Evolutionary conservation across 257 asterid genomes (phyloP).

Genomic region (Fraxinus excelsior): DNA sequence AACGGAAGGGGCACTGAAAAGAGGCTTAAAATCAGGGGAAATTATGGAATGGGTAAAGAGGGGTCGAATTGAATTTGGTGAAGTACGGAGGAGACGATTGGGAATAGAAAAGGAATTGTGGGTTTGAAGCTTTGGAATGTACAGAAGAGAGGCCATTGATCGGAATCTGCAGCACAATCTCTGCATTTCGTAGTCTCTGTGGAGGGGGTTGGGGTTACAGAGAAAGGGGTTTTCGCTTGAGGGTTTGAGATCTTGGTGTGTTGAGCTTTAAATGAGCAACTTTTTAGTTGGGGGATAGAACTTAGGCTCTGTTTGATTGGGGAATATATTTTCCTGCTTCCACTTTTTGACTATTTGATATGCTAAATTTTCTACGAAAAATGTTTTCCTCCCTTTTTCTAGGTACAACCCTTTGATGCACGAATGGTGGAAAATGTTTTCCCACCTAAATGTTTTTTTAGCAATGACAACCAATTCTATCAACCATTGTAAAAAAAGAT

Average conservation of each 20-base stretch:
- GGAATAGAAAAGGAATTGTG: constrained; percentile 23
- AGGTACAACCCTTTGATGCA: too few species aligned
- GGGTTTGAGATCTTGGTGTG: neutral
- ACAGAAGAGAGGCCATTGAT: constrained; percentile 40
- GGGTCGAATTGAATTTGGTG: constrained; percentile 37
- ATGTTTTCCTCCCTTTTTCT: too few species aligned
- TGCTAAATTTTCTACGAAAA: too few species aligned
- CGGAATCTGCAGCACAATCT: constrained; percentile 63
- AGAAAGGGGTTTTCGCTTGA: neutral
- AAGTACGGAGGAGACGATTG: constrained; percentile 42
- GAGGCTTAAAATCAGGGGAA: constrained; percentile 34
- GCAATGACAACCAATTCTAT: too few species aligned
- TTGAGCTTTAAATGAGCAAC: neutral
- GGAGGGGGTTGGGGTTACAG: neutral
- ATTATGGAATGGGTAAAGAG: constrained; percentile 19
- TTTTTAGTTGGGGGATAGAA: too few species aligned
- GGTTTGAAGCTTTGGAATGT: constrained; percentile 23
- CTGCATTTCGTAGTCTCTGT: constrained; percentile 37
- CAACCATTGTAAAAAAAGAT: too few species aligned
- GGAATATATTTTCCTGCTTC: too few species aligned
- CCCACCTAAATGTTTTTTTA: too few species aligned
- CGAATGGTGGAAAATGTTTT: too few species aligned
- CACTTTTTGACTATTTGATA: too few species aligned
- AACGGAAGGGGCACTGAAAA: constrained; percentile 32
- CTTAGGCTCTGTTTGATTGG: too few species aligned